These are phyloP conservation scores for Ophidiomyces ophidiicola DNA, from an alignment of 2,329 filamentous ascomycete species.

Conservation along the genomic window DNA sequence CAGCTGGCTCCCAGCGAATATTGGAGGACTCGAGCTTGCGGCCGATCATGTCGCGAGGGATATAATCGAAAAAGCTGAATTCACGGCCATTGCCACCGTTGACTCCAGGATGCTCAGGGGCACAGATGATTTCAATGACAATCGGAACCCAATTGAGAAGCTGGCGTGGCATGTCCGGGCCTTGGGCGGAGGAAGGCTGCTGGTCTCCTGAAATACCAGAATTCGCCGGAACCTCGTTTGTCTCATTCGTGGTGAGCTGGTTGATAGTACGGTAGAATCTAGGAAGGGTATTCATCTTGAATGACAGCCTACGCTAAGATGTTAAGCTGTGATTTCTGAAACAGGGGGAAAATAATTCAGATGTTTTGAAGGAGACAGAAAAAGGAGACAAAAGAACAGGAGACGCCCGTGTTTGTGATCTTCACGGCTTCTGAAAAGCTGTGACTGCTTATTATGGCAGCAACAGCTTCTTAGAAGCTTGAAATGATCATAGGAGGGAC, in stretches of 20 bases:
- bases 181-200: background rate
- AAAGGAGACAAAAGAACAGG: background rate
- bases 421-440: no score
- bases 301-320: no score
- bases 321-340: no score
- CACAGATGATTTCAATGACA: slow-evolving; percentile 6
- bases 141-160: slow-evolving; percentile 4
- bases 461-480: no score
- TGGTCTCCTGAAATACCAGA: background rate
- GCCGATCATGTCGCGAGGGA: slow-evolving; percentile 6
- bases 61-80: slow-evolving; percentile 7
- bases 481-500: no score
- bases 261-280: background rate
- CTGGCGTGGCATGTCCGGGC: background rate
- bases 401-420: no score
- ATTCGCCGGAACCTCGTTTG: background rate
- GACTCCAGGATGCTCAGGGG: slow-evolving; percentile 7
- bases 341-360: no score
- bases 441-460: no score
- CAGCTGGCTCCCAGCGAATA: slow-evolving; percentile 6
- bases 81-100: slow-evolving; percentile 7
- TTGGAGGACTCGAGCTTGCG: slow-evolving; percentile 2
- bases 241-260: background rate
- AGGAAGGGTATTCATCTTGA: slow-evolving; percentile 1
- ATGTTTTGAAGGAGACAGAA: no score